Percentiles rank a stretch among this genome's conserved stretches.
Conservation (phyloP, 1,139 yeast species). For the Nakaseomyces kungkrabaensis region DNA sequence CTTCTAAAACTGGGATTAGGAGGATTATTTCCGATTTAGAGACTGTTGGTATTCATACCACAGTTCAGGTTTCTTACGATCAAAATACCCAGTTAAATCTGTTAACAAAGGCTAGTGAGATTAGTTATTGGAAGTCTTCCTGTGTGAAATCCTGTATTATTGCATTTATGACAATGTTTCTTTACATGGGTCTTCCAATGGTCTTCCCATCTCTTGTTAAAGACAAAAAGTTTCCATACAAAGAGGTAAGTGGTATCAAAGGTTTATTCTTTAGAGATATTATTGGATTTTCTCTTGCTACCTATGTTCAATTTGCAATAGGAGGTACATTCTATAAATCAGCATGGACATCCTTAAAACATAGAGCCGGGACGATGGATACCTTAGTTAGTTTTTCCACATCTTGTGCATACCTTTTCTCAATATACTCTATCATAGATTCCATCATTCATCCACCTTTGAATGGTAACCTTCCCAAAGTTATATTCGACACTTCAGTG, state of each 20-base stretch:
- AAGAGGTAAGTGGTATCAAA: slow-evolving; percentile 25
- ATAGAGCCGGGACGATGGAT: slow-evolving; percentile 90
- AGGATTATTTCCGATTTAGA: slow-evolving; percentile 42
- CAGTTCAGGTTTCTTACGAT: slow-evolving; percentile 26
- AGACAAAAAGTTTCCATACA: slow-evolving; percentile 18
- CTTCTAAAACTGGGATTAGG: slow-evolving; percentile 45
- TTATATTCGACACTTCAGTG: slow-evolving; percentile 77
- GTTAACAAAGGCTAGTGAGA: slow-evolving; percentile 61
- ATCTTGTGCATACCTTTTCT: slow-evolving; percentile 64
- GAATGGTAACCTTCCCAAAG: slow-evolving; percentile 43
- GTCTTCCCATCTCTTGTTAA: slow-evolving; percentile 10
- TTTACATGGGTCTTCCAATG: slow-evolving; percentile 27
- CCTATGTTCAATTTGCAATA: slow-evolving; percentile 56
- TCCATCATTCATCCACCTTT: slow-evolving; percentile 30
- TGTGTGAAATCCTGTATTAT: slow-evolving; percentile 37
- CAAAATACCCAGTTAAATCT: slow-evolving; percentile 50
- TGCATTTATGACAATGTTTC: slow-evolving; percentile 17
- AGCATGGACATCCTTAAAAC: slow-evolving; percentile 54
- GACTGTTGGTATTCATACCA: slow-evolving; percentile 41
- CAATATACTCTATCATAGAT: slow-evolving; percentile 48
- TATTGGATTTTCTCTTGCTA: slow-evolving; percentile 50
- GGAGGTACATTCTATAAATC: slow-evolving; percentile 57
- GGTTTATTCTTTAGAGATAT: slow-evolving; percentile 54
- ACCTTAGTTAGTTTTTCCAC: slow-evolving; percentile 81
- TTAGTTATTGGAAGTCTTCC: slow-evolving; percentile 54